Evolutionary conservation across 2,329 filamentous ascomycete genomes (phyloP).

Genomic region (Beauveria pseudobassiana): DNA sequence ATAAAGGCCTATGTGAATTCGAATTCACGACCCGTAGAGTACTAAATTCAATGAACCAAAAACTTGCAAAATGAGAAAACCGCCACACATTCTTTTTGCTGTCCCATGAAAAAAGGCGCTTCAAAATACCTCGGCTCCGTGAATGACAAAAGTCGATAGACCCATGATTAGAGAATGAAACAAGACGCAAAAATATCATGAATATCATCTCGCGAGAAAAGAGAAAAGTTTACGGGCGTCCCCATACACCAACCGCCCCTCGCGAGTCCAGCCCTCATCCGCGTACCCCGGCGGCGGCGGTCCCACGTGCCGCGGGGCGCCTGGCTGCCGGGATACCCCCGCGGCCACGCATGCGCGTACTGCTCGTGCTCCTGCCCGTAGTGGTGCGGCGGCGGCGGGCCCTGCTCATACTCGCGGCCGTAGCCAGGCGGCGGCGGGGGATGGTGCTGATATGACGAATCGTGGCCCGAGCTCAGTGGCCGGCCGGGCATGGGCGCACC

Average conservation of each 20-base stretch:
- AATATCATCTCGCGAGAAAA: neutral
- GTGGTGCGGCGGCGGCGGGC: neutral
- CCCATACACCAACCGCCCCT: neutral
- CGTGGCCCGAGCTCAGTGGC: slow-evolving; percentile 3
- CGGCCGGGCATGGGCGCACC: neutral
- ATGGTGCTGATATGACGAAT: neutral
- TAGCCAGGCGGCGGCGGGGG: neutral
- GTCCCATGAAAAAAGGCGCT: neutral
- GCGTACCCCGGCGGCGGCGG: neutral
- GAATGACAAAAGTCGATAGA: neutral
- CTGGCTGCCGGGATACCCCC: neutral
- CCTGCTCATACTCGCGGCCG: neutral
- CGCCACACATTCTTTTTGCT: neutral
- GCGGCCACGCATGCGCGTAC: neutral
- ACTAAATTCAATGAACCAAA: neutral
- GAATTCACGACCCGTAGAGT: neutral
- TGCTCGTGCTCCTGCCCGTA: slow-evolving; percentile 1
- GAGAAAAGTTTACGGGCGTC: neutral
- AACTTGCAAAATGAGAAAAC: neutral
- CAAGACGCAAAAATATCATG: too few relatives aligned
- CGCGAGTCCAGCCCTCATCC: neutral
- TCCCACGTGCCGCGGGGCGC: neutral
- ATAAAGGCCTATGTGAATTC: neutral
- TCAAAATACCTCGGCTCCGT: neutral
- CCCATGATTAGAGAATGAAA: too few relatives aligned